Evolutionary conservation across 2,329 filamentous ascomycete genomes (phyloP), one percentile per base, ranked within the genome.

Genomic region (Colletotrichum sp.): DNA sequence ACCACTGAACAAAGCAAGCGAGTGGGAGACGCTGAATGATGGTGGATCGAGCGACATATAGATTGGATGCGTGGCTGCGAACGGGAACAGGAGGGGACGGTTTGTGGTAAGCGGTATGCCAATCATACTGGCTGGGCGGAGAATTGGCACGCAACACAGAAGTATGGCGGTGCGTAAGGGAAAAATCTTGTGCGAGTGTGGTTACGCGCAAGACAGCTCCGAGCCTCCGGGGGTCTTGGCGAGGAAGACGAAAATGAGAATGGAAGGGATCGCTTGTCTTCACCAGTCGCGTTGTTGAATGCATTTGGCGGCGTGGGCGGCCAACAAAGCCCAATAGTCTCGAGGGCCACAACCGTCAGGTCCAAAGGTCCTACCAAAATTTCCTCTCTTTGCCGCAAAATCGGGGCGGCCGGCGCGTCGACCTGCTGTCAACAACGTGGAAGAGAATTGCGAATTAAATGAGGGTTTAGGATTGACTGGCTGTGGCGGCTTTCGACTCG

Each of bases 381-480:
- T 24, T 52, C 12, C 43, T 52, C 69, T 63, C 36, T 63, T 36
- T 63, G 30, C 69, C 30, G 34, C 55, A 66, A 67, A 72, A 18
- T 32, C 62, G 73, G 73, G 62, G 71, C 43, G 7, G 69, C 69
- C 62, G 32, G 66, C 69, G 69, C 67, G 55, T 43, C 56, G 34
- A 30, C 18, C 38, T 62, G 30, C 62, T 67, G 73, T 72, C 69
- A 62, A 58, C 69, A 67, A 69, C 71, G 65, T 67, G 36, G 68
- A 16, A 55, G 36, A 72, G 69, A 36, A 75, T 75, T 75, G 73
- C 24, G 36, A 56, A 48, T 66, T 64, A 67, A 75, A 75, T 75
- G 69, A 75, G 63, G 63, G 73, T 73, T 73, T 75, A 14, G 70
- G 63, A 73, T 75, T 73, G 63, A 73, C 43, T 64, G 69, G 69